Evolutionary conservation across 768 basidiomycete species (phyloP).

Genomic region (Kwoniella newhampshirensis): DNA sequence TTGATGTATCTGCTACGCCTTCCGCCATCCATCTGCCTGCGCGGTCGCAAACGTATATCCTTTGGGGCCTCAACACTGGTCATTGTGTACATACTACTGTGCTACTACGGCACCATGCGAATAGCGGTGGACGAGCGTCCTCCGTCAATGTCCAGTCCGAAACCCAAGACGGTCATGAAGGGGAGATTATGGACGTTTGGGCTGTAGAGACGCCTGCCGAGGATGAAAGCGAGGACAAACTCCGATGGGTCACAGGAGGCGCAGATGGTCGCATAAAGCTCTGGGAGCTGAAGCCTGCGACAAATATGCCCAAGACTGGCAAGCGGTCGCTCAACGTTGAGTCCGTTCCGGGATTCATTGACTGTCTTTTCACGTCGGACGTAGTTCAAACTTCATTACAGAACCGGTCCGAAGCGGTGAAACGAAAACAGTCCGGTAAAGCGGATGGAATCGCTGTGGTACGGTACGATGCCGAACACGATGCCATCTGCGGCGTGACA

Average conservation of each 20-base stretch:
- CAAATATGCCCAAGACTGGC: slow-evolving; percentile 12
- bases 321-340: slow-evolving; percentile 14
- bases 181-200: slow-evolving; percentile 34
- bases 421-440: slow-evolving; percentile 20
- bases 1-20: slow-evolving; percentile 23
- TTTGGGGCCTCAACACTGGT: slow-evolving; percentile 46
- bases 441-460: slow-evolving; percentile 36
- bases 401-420: slow-evolving; percentile 34
- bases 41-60: slow-evolving; percentile 26
- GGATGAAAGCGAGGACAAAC: neutral
- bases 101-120: slow-evolving; percentile 27
- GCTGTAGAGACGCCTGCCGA: slow-evolving; percentile 15
- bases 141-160: slow-evolving; percentile 32
- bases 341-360: slow-evolving; percentile 15
- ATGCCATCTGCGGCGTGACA: slow-evolving; percentile 39
- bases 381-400: slow-evolving; percentile 9
- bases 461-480: slow-evolving; percentile 27
- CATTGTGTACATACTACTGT: slow-evolving; percentile 41
- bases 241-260: slow-evolving; percentile 39
- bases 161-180: slow-evolving; percentile 29
- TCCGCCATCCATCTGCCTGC: slow-evolving; percentile 27
- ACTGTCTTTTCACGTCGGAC: slow-evolving; percentile 32
- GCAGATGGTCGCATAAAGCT: slow-evolving; percentile 45
- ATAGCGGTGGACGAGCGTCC: slow-evolving; percentile 37
- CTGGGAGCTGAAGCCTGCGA: slow-evolving; percentile 30